Evolutionary conservation across 1,139 yeast species (phyloP).

Genomic region (Blastobotrys aristatus): DNA sequence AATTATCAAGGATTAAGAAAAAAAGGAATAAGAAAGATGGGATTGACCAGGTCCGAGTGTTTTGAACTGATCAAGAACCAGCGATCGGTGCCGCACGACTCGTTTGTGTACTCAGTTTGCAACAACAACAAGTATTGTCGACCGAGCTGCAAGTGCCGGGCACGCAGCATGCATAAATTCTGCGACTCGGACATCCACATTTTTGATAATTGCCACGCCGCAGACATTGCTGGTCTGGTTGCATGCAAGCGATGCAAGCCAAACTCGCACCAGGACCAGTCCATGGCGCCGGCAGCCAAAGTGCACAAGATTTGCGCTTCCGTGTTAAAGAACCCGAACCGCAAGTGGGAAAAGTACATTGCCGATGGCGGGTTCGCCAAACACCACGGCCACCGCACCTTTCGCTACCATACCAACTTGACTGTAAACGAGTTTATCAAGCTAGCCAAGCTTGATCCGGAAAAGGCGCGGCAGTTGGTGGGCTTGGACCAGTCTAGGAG

Average conservation of each 20-base stretch:
- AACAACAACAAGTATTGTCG: conserved; percentile 15
- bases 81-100: not conserved
- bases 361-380: conserved; percentile 12
- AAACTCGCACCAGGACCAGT: not conserved
- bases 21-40: not conserved
- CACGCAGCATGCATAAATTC: conserved; percentile 11
- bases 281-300: conserved; percentile 8
- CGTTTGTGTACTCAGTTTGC: conserved; percentile 5
- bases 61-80: not conserved
- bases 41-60: not conserved
- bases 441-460: not conserved
- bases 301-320: conserved; percentile 6
- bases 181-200: not conserved
- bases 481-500: not conserved
- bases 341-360: conserved; percentile 7
- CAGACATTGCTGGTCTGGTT: conserved; percentile 9
- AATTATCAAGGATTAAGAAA: too few relatives aligned
- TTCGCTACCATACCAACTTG: conserved; percentile 11
- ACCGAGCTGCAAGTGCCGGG: conserved; percentile 20
- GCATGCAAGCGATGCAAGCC: conserved; percentile 23
- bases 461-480: not conserved
- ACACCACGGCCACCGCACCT: conserved; percentile 20
- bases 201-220: conserved; percentile 11
- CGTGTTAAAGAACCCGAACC: conserved; percentile 3
- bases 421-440: conserved; percentile 14